phyloP scores from a whole-genome alignment of 495 filamentous ascomycete genomes.

The Tuber microsphaerosporum region DNA sequence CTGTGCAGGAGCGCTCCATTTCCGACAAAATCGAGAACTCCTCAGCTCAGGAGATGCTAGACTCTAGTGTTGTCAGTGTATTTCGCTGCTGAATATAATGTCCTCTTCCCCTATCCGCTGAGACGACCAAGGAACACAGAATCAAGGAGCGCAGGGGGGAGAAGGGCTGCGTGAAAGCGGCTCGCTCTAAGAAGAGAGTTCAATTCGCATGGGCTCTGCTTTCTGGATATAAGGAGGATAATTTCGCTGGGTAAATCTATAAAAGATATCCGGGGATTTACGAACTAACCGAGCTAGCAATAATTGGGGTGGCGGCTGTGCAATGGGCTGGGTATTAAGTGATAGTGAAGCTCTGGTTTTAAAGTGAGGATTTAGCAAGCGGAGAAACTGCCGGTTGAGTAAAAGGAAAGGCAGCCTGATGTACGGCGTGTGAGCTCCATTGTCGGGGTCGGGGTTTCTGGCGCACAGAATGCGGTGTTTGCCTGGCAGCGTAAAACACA shows the following conservation, averaged over 20 bases:
- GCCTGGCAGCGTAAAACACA: not conserved
- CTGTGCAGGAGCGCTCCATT: not conserved
- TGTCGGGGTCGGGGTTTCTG: not conserved
- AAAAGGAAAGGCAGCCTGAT: not conserved
- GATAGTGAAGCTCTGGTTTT: not conserved
- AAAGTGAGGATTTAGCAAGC: not conserved
- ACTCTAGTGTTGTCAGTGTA: not conserved
- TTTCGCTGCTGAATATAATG: not conserved
- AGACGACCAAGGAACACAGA: not conserved
- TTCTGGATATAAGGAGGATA: not conserved
- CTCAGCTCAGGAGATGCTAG: not conserved
- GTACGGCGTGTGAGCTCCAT: not conserved
- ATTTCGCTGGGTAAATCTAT: not conserved
- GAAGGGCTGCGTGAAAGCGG: not conserved
- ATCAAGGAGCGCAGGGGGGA: not conserved
- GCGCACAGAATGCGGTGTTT: too few relatives aligned
- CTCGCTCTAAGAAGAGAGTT: not conserved
- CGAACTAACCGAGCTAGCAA: not conserved
- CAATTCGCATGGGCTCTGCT: not conserved
- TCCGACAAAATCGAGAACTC: not conserved
- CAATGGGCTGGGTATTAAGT: not conserved
- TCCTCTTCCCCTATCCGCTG: not conserved
- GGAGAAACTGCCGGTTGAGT: not conserved
- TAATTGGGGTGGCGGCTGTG: not conserved
- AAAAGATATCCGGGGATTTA: not conserved